Base-by-base conservation (phyloP, 768 basidiomycete species). In the Auriscalpium orientale region DNA sequence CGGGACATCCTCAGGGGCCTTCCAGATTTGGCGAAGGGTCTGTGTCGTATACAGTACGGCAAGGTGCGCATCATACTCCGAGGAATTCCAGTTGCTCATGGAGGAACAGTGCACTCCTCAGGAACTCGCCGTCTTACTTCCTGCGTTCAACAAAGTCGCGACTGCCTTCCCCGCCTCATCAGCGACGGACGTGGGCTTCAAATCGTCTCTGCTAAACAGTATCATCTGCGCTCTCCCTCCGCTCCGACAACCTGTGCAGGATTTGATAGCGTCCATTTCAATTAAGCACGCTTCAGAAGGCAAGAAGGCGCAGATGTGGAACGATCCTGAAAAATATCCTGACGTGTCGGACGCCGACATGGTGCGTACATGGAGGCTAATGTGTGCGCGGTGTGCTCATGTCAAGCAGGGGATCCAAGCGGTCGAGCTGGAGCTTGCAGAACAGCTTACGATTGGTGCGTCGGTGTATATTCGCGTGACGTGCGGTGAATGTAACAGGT, bases 31-130 rank as follows among this genome's bases (percentile, higher is more conserved):
- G 83, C 88, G 0, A 87, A 81, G 65, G 95, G 95, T 0, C 72
- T 98, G 15, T 87, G 85, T 58, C 76, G 93, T 34, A 88, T 98
- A 35, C 91, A 95, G 65, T 95, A 95, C 62, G 89, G 92, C 48
- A 89, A 92, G 74, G 91, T 92, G 60, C 61, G 74, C 58, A n/a
- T 45, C 33, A 18, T 47, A 12, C 18, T 47, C 40, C 40, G 21
- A 16, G 28, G 20, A 8, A 16, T 48, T 21, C 47, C 56, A 35
- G 58, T 2, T 40, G 12, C 36, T 34, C 3, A 4, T 22, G 8
- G 46, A 18, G 48, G 16, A 43, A 4, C 60, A 91, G 86, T 93
- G 91, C 52, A 86, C 87, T 1, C 89, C 95, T 0, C 77, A 84
- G 65, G 95, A 99, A 66, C 77, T 98, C 12, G 79, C 83, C 0